Percentiles rank a stretch among this genome's conserved stretches.
phyloP scores from a whole-genome alignment of 768 basidiomycete species.

The Cystobasidium ongulense region DNA sequence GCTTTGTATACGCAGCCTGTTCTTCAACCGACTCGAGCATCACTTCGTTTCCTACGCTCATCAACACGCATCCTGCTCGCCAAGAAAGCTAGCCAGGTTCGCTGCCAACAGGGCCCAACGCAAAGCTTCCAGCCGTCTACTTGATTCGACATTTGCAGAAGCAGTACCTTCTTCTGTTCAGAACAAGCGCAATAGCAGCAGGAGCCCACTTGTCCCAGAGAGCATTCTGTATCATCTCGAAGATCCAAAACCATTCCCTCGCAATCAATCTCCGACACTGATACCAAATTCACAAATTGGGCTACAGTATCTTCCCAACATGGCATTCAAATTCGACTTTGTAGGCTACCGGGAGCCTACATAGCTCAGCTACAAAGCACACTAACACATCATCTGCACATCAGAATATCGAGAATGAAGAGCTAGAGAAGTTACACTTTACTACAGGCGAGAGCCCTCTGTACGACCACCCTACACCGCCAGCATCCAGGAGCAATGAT shows the following conservation, averaged over 20 bases:
- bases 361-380: neutral
- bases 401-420: neutral
- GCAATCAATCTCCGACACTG: neutral
- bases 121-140: too few species aligned
- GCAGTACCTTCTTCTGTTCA: too few species aligned
- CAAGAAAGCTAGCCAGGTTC: too few species aligned
- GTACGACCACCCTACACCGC: neutral
- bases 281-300: neutral
- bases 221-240: neutral
- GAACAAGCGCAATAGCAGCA: too few species aligned
- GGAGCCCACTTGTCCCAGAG: too few species aligned
- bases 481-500: neutral
- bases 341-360: neutral
- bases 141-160: too few species aligned
- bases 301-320: neutral
- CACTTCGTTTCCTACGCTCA: too few species aligned
- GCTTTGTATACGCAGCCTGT: too few species aligned
- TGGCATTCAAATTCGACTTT: conserved; percentile 7
- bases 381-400: neutral
- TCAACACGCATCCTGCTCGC: too few species aligned
- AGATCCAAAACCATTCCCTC: neutral
- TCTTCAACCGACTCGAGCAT: too few species aligned
- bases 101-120: too few species aligned
- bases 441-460: neutral
- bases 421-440: neutral